Evolutionary conservation across 2,329 filamentous ascomycete species (phyloP).

Genomic region (Diaporthe nobilis): DNA sequence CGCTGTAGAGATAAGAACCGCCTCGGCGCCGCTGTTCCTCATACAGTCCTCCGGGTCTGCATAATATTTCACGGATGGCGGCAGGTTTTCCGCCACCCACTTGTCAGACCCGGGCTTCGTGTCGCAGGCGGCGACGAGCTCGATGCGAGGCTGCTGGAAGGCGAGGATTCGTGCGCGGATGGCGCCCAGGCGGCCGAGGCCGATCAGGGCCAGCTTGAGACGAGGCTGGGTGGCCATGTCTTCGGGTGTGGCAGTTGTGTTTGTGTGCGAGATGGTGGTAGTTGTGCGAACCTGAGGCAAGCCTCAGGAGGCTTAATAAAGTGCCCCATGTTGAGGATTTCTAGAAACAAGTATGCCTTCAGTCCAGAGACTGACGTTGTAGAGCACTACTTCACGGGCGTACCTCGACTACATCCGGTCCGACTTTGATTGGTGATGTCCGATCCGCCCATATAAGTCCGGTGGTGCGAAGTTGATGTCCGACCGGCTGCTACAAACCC

Average conservation of each 20-base stretch:
- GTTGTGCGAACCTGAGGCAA: background rate
- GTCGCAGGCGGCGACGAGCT: constrained; percentile 52
- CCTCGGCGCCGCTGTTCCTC: constrained; percentile 48
- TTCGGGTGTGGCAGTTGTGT: background rate
- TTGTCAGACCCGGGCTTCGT: constrained; percentile 50
- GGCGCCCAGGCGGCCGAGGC: constrained; percentile 49
- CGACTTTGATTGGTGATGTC: background rate
- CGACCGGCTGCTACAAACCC: background rate
- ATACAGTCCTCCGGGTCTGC: constrained; percentile 47
- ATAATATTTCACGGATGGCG: constrained; percentile 36
- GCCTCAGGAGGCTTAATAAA: constrained; percentile 2
- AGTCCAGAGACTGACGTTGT: background rate
- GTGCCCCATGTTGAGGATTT: background rate
- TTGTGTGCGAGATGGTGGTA: background rate
- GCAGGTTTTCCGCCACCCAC: constrained; percentile 51
- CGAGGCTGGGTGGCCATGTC: constrained; percentile 19
- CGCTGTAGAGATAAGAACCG: constrained; percentile 50
- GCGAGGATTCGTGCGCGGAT: constrained; percentile 52
- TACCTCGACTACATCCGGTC: background rate
- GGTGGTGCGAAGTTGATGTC: background rate
- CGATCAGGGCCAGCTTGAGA: constrained; percentile 45
- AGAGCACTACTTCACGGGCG: background rate
- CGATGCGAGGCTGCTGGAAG: constrained; percentile 53
- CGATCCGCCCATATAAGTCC: background rate
- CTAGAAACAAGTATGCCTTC: background rate